Evolutionary conservation across 768 basidiomycete species (phyloP).

Genomic region (Butyriboletus loyo): DNA sequence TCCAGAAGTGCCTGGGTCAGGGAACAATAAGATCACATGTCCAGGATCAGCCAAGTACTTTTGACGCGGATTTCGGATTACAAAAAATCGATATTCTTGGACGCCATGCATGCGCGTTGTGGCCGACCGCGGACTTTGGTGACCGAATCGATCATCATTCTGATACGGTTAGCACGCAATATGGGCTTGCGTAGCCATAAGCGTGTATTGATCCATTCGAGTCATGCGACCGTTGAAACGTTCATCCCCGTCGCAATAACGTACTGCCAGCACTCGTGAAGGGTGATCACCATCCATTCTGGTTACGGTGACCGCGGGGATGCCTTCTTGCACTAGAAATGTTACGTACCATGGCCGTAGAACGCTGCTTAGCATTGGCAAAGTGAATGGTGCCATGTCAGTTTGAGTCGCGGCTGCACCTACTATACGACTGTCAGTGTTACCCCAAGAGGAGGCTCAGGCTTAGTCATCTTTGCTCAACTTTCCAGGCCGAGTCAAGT

Average conservation of each 20-base stretch:
- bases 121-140: neutral
- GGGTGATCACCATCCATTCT: neutral
- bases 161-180: neutral
- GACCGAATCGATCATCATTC: neutral
- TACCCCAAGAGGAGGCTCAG: constrained; percentile 6
- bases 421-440: too few species aligned
- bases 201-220: neutral
- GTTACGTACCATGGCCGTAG: constrained; percentile 6
- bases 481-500: too few species aligned
- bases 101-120: neutral
- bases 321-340: neutral
- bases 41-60: too few species aligned
- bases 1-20: neutral
- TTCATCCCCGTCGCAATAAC: neutral
- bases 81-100: neutral
- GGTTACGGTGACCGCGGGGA: neutral
- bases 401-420: neutral
- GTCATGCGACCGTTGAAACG: neutral
- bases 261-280: neutral
- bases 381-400: too few species aligned
- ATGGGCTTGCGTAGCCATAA: neutral
- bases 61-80: neutral
- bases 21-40: neutral
- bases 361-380: neutral
- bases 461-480: constrained; percentile 23